Evolutionary conservation across 2,329 filamentous ascomycete genomes (phyloP), one percentile per base, ranked within the genome.

Genomic region (Lithohypha guttulata): DNA sequence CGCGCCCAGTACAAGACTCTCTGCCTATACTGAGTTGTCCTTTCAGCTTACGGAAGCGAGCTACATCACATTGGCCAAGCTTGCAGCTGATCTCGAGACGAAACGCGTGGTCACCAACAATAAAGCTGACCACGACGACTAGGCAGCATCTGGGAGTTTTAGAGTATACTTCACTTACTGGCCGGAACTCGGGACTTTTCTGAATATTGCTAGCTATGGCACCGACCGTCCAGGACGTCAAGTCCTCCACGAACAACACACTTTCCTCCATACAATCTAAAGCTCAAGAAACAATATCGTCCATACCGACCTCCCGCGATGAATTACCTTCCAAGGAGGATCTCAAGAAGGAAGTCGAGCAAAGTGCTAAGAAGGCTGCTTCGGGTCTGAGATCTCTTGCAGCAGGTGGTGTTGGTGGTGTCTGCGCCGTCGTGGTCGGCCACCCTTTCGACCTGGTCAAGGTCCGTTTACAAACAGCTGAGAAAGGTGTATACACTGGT

Each of bases 381-480:
- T 71, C 76, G 39, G 76, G 75, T 59, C 61, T 93, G 47, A 81
- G 89, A 44, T 91, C 89, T 28, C 74, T 98, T 36, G 79, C 73
- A 6, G 89, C 89, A 6, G 91, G 91, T 53, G 91, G 86, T 46
- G 93, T 93, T 44, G 91, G 91, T 52, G 91, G 91, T 53, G 63
- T 98, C 33, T 96, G 84, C 66, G 89, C 91, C 42, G 91, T 98
- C 40, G 60, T 98, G 28, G 87, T 96, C 43, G 83, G 91, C 42
- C 91, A 98, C 62, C 91, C 91, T 7, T 98, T 98, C 59, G 91
- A 98, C 60, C 71, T 98, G 53, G 89, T 96, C 61, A 98, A 98
- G 68, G 91, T 98, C 50, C 83, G 91, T 43, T 69, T 98, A 60
- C 91, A 98, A 69, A 98, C 91, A 2, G 86, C 91, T 23, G 87